Percentiles rank a stretch among this genome's conserved stretches.
phyloP scores from a whole-genome alignment of 2,329 filamentous ascomycete species.

The Cladosporium colombiae region DNA sequence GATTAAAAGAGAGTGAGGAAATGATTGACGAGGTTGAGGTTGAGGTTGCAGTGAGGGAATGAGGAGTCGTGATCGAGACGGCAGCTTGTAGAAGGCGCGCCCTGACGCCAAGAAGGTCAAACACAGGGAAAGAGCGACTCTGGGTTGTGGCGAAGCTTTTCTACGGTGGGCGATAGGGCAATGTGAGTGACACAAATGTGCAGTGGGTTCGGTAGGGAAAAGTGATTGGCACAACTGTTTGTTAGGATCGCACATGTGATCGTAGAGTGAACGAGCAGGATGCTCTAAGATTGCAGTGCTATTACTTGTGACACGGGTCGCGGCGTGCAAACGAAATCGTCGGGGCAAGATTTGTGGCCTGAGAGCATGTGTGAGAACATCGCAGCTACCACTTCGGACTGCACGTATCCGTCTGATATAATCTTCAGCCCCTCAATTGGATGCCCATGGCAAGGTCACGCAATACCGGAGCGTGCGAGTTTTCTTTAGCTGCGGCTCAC shows the following conservation, averaged over 20 bases:
- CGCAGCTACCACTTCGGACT: neutral
- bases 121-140: neutral
- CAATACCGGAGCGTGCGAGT: neutral
- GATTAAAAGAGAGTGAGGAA: slow-evolving; percentile 16
- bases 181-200: neutral
- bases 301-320: neutral
- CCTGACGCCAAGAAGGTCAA: neutral
- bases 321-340: neutral
- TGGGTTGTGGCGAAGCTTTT: neutral
- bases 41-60: neutral
- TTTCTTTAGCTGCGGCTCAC: neutral
- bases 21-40: slow-evolving; percentile 3
- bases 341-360: neutral
- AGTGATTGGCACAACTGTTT: neutral
- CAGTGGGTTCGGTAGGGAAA: neutral
- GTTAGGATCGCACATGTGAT: neutral
- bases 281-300: slow-evolving; percentile 10
- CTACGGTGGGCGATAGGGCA: neutral
- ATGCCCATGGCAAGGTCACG: neutral
- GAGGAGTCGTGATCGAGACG: slow-evolving; percentile 16
- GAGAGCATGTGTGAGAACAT: neutral
- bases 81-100: slow-evolving; percentile 9
- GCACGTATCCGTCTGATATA: neutral
- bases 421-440: neutral
- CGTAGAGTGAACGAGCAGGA: neutral